Evolutionary conservation across 441 rosid genomes (phyloP).

Genomic region (Aquilaria agallochum): DNA sequence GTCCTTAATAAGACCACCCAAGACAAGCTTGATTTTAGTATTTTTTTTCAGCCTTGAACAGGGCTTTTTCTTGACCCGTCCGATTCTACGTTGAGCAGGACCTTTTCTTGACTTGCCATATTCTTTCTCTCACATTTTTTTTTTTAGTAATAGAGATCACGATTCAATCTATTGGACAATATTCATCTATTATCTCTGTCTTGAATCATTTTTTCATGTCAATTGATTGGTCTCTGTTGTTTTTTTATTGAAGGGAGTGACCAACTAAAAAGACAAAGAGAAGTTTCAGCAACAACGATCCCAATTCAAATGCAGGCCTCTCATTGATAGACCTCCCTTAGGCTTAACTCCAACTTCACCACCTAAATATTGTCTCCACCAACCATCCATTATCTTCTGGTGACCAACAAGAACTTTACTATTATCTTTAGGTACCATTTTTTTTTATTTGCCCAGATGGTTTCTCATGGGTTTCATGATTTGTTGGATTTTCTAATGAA

Average conservation of each 20-base stretch:
- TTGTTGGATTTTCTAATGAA: too few relatives aligned
- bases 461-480: neutral
- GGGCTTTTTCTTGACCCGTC: slow-evolving; percentile 50
- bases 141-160: slow-evolving; percentile 54
- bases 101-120: too few relatives aligned
- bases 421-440: slow-evolving; percentile 62
- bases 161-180: too few relatives aligned
- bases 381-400: slow-evolving; percentile 74
- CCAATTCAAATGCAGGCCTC: slow-evolving; percentile 36
- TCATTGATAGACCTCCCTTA: slow-evolving; percentile 61
- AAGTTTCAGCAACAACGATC: slow-evolving; percentile 12
- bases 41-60: slow-evolving; percentile 51
- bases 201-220: too few relatives aligned
- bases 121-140: slow-evolving; percentile 24
- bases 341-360: slow-evolving; percentile 26
- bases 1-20: slow-evolving; percentile 45
- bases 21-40: slow-evolving; percentile 46
- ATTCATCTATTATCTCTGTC: too few relatives aligned
- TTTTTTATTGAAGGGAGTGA: slow-evolving; percentile 12
- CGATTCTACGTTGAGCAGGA: too few relatives aligned
- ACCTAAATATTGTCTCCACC: slow-evolving; percentile 66
- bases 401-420: slow-evolving; percentile 66
- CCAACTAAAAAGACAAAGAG: slow-evolving; percentile 57
- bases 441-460: slow-evolving; percentile 2
- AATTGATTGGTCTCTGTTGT: too few relatives aligned